These are phyloP conservation scores for Mycogone perniciosa DNA, from an alignment of 2,329 filamentous ascomycete species.

Conservation along the genomic window DNA sequence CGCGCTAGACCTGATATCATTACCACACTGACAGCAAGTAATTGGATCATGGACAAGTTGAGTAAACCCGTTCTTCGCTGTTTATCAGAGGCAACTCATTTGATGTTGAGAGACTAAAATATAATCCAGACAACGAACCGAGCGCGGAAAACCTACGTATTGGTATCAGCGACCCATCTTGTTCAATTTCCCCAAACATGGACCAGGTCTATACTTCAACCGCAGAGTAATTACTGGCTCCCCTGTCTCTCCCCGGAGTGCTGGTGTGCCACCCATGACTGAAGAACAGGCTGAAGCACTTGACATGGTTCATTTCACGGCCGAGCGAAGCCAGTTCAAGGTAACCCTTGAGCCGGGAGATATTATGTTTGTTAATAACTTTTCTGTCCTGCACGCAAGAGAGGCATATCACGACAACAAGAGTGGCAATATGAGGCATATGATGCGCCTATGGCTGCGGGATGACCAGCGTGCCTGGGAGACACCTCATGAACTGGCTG, in stretches of 20 bases:
- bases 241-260: neutral
- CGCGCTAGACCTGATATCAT: constrained; percentile 51
- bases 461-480: neutral
- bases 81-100: no score
- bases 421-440: neutral
- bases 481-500: neutral
- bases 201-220: no score
- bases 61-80: no score
- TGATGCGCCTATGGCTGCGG: neutral
- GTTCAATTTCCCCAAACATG: no score
- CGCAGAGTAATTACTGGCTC: neutral
- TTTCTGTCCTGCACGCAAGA: neutral
- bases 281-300: neutral
- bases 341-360: neutral
- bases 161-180: no score
- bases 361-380: neutral
- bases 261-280: neutral
- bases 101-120: no score
- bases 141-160: no score
- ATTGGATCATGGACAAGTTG: neutral
- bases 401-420: neutral
- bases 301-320: neutral
- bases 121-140: no score
- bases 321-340: neutral
- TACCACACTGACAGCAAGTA: constrained; percentile 37